Evolutionary conservation across 805 yeast genomes (phyloP), one percentile per base, ranked within the genome.

Genomic region (Blastobotrys parvus): DNA sequence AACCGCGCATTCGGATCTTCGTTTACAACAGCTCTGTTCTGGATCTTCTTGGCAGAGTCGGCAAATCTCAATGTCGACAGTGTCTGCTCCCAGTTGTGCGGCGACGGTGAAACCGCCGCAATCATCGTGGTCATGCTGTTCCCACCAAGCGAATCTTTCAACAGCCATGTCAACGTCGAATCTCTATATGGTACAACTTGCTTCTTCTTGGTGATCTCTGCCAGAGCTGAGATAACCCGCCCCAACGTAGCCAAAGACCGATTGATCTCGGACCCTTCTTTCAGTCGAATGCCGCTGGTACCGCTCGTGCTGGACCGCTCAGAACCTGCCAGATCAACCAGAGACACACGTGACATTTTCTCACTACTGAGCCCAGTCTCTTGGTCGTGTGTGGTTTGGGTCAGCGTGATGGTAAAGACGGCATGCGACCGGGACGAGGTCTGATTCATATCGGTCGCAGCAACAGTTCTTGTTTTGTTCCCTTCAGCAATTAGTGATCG

Each of bases 101-200:
- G 87, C 17, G 75, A 67, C 0, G 94, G 92, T 0, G 92, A 78
- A 0, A 86, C 68, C 56, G 90, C 83, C 19, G 89, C 90, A 18
- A 86, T 72, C 80, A 85, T 75, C 1, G 80, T 78, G 0, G 92
- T 86, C 56, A 80, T 38, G 3, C 42, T 38, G 18, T 79, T 79
- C 1, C 90, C 90, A 2, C 86, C 82, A 29, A 82, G 63, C 44
- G 73, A 75, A 49, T 81, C 88, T 51, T 75, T 76, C 50, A 81
- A 61, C 2, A 81, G 62, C 74, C 83, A 81, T 0, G 88, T 81
- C 44, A 81, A 61, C 0, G 70, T 65, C 0, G 86, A 78, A 48
- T 81, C 87, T 51, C 88, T 63, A 50, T 76, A 78, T 0, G 84
- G 83, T 1, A 75, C 69, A 19, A 72, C 60, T 4, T 31, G 35